Evolutionary conservation across 345 rosid species (phyloP), one percentile per base, ranked within the genome.

Genomic region (Nephelium lappaceum): DNA sequence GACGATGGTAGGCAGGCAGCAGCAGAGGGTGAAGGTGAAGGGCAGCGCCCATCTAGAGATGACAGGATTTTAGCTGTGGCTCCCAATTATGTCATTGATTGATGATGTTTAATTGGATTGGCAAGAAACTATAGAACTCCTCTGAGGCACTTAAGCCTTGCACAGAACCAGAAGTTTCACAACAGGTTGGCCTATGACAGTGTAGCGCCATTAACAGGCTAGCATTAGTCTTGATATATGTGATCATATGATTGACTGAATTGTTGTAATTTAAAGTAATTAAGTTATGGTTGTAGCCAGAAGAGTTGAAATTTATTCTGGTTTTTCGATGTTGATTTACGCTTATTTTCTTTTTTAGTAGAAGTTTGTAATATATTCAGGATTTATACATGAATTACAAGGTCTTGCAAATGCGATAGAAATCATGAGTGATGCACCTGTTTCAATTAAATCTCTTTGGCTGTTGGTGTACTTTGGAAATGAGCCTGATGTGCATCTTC

Each of bases 51-150:
- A 25, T 87, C 88, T 74, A 88, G 95, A 85, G 91, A 92, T 16
- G 89, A 87, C 84, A 88, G 98, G 81, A 93, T 93, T 64, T 82
- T 95, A 79, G 97, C 94, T 1, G 99, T 93, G 72, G 93, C 96
- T 71, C 97, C 99, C 16, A 95, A 95, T 79, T 95, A 87, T 75
- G 91, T 90, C 41, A 84, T 89, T 10, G 98, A 95, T 51, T 95
- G 86, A 88, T 95, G 86, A 88, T 79, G 53, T 72, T 24, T 60
- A 41, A 8, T 49, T 80, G 25, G 61, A 16, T 77, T 45, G 45
- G 57, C 43, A 25, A 5, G 43, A n/a, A 75, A 43, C 38, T 73
- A 53, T 16, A 3, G 15, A 4, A 41, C 55, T 38, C 62, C 47
- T 7, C 31, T 1, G 21, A 5, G 10, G 12, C 15, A 21, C 18